Evolutionary conservation across 306 rosid genomes (phyloP).

Genomic region (Carpinus viminea): DNA sequence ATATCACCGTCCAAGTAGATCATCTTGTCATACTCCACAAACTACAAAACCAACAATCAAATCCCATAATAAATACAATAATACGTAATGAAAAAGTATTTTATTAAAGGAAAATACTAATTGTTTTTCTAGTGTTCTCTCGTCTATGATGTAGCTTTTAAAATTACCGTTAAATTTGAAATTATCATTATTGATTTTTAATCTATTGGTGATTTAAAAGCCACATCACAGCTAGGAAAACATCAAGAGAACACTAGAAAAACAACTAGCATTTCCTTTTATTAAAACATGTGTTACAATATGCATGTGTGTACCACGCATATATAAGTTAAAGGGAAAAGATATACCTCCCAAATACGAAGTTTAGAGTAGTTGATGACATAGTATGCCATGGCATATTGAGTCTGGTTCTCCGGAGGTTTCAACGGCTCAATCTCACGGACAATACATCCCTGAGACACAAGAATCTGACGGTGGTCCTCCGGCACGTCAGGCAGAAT

Average conservation of each 20-base stretch:
- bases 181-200: too few species aligned
- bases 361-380: constrained; percentile 69
- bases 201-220: too few species aligned
- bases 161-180: too few species aligned
- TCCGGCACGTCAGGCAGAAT: constrained; percentile 52
- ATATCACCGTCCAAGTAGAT: constrained; percentile 67
- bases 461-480: constrained; percentile 46
- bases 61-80: background rate
- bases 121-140: too few species aligned
- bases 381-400: constrained; percentile 54
- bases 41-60: constrained; percentile 26
- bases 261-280: too few species aligned
- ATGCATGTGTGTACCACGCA: background rate
- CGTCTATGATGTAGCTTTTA: too few species aligned
- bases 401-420: constrained; percentile 42
- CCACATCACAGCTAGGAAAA: too few species aligned
- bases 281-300: too few species aligned
- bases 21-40: constrained; percentile 63
- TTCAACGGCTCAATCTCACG: constrained; percentile 46
- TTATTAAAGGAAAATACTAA: too few species aligned
- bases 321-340: too few species aligned
- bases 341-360: constrained; percentile 59
- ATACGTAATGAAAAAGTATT: too few species aligned
- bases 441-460: constrained; percentile 49
- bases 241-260: too few species aligned